Evolutionary conservation across 257 asterid species (phyloP).

Genomic region (Petunia secreta): DNA sequence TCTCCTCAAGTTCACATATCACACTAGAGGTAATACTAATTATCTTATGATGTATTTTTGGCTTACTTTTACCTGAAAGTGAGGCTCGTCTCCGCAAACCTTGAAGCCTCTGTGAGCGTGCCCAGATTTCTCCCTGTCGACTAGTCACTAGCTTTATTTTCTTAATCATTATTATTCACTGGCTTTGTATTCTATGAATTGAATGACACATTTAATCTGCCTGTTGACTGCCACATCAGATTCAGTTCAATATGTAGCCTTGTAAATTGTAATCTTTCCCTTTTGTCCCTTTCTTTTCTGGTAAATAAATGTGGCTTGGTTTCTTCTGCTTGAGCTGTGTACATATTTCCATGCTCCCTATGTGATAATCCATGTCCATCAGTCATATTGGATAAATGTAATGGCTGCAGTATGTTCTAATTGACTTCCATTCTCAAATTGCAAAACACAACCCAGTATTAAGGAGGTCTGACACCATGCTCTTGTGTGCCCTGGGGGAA

Average conservation of each 20-base stretch:
- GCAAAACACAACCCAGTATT: neutral
- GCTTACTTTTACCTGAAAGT: neutral
- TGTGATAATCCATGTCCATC: neutral
- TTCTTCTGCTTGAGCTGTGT: neutral
- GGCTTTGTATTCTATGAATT: neutral
- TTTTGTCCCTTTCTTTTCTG: neutral
- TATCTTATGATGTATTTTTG: neutral
- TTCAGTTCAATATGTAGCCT: neutral
- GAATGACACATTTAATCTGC: neutral
- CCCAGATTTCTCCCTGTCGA: neutral
- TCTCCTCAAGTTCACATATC: neutral
- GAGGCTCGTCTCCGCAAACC: neutral
- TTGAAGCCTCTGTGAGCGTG: neutral
- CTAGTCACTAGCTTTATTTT: neutral
- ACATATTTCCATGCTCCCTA: neutral
- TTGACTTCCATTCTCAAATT: neutral
- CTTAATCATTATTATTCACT: neutral
- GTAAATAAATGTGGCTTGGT: neutral
- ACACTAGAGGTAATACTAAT: neutral
- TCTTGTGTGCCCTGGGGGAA: neutral
- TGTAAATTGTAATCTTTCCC: neutral
- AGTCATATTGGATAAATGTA: neutral
- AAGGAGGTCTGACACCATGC: neutral
- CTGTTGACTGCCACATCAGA: neutral
- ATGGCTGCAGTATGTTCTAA: neutral